Base-by-base conservation (phyloP, 106 monocot genomes). In the Allium sativum region DNA sequence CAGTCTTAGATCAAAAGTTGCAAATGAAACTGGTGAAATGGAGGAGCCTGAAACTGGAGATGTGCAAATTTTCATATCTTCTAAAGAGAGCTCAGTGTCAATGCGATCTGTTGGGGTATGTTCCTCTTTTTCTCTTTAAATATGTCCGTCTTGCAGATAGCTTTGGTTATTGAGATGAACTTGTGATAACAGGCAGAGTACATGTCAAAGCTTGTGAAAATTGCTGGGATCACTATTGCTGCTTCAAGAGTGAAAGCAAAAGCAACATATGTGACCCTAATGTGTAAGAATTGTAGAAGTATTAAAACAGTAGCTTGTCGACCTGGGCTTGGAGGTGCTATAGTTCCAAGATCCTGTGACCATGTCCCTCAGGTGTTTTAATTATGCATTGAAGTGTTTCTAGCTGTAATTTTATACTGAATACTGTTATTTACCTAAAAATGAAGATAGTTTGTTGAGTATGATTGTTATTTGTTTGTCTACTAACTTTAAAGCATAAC, bases 151-250 rank as follows among this genome's bases (percentile, higher is more conserved):
- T 3, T 5, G 16, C 18, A 0, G 7, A 43, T 60, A 15, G 7
- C 0, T 44, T 60, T 43, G 9, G 16, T 42, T 12, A 7, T 9
- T 7, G 62, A 12, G 20, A 1, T 52, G 13, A 40, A 52, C 14
- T 68, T 69, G 64, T 7, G 64, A 19, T 21, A 51, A 48, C 61
- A 96, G 95, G 90, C 96, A 20, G 96, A 96, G 11, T 71, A 19
- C 77, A 96, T 91, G 96, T 96, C 91, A 10, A 96, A 87, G 78
- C 87, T 91, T 40, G 91, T 96, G n/a, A 96, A 91, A 77, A 91
- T 96, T 54, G 74, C 91, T 10, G 96, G 96, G 10, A 96, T 96
- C 18, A 73, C 82, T 0, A 96, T 96, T 59, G 96, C 96, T 9
- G 87, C 96, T 14, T 96, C 96, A 8, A 78, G 90, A 53, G 87